Conservation (phyloP, 495 filamentous ascomycete species). For the Penicillium goetzii region DNA sequence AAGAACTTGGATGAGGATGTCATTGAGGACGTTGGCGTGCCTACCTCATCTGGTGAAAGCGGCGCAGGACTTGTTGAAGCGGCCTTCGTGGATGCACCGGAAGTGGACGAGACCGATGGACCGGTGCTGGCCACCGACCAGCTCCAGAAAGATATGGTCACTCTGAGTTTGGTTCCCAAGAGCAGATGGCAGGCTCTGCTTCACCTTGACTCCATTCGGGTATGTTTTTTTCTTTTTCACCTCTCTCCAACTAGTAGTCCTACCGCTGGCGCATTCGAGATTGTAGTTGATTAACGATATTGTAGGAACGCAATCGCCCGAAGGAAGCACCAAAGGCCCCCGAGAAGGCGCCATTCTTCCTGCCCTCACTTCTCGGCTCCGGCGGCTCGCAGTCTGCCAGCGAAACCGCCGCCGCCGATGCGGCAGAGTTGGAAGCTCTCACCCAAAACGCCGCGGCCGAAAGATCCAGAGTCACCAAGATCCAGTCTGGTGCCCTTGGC, state of each 20-base stretch:
- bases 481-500: constrained; percentile 32
- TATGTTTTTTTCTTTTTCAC: constrained; percentile 23
- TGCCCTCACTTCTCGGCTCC: constrained; percentile 66
- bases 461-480: constrained; percentile 57
- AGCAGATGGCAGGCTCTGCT: constrained; percentile 91
- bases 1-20: constrained; percentile 76
- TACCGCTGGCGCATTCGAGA: not conserved
- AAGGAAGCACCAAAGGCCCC: constrained; percentile 88
- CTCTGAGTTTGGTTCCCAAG: constrained; percentile 85
- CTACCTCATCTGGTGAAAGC: constrained; percentile 82
- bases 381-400: constrained; percentile 31
- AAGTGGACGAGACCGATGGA: constrained; percentile 51
- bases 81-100: constrained; percentile 62
- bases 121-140: constrained; percentile 66
- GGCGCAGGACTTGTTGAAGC: constrained; percentile 71
- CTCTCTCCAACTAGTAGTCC: not conserved
- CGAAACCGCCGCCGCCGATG: constrained; percentile 23
- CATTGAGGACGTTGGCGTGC: constrained; percentile 62
- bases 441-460: constrained; percentile 44
- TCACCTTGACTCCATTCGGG: constrained; percentile 85
- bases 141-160: constrained; percentile 77
- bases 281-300: constrained; percentile 13
- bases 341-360: constrained; percentile 95
- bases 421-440: constrained; percentile 47
- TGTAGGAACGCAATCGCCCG: constrained; percentile 83